Percentiles rank a stretch among this genome's conserved stretches.
Evolutionary conservation across 2,329 filamentous ascomycete genomes (phyloP).

Genomic region (Penicillium sp.): DNA sequence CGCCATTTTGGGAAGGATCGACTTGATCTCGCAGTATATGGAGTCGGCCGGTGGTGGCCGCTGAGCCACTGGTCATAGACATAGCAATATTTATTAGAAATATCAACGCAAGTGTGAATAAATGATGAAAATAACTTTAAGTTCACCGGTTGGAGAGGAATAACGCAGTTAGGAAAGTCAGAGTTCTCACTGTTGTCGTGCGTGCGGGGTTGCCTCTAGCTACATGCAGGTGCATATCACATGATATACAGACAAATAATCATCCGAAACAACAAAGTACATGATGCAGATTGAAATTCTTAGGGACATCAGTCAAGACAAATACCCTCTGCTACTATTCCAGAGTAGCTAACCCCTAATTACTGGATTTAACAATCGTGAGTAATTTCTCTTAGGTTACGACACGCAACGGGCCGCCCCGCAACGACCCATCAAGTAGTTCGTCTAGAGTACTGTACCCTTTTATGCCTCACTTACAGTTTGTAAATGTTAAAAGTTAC

Average conservation of each 20-base stretch:
- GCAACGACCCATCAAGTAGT: too few relatives aligned
- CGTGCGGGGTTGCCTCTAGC: slow-evolving; percentile 1
- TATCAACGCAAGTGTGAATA: neutral
- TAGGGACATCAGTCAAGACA: neutral
- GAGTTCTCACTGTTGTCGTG: slow-evolving; percentile 3
- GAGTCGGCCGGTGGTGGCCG: slow-evolving; percentile 1
- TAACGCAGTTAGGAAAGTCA: slow-evolving; percentile 1
- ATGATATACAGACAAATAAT: slow-evolving; percentile 2
- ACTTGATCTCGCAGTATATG: slow-evolving; percentile 3
- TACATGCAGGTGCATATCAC: slow-evolving; percentile 3
- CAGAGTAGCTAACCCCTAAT: too few relatives aligned
- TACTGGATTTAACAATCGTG: too few relatives aligned
- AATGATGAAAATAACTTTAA: neutral
- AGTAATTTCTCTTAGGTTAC: too few relatives aligned
- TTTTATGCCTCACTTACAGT: too few relatives aligned
- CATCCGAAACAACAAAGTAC: neutral
- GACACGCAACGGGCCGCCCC: too few relatives aligned
- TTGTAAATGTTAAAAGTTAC: too few relatives aligned
- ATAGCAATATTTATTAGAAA: neutral
- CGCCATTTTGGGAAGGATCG: neutral
- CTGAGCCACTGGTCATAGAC: neutral
- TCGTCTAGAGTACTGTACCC: too few relatives aligned
- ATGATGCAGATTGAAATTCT: neutral
- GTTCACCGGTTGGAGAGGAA: neutral
- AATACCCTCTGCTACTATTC: neutral